Base-by-base conservation (phyloP, 164 flowering plant species). In the Vitis vinifera region DNA sequence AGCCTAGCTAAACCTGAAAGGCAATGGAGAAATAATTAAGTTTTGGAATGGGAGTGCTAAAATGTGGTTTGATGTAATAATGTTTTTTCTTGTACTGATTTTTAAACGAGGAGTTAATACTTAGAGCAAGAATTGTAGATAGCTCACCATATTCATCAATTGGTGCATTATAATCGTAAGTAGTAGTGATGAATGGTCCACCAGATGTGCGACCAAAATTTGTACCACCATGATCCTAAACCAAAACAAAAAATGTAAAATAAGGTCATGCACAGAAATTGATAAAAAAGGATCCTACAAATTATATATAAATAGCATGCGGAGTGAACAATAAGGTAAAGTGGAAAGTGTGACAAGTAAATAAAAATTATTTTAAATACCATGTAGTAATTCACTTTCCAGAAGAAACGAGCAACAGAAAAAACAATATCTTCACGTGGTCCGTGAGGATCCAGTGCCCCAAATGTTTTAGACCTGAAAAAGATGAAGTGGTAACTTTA, bases 131-230 rank as follows among this genome's bases (percentile, higher is more conserved):
- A 51, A 64, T 50, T 14, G 13, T 44, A 66, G 63, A 48, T 3
- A 44, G 16, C 80, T 72, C 55, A 96, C 99, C 99, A 75, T 96
- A 96, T 77, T 96, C 99, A 83, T 96, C 98, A 76, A 95, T 90
- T n/a, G 98, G 98, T 68, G 97, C 99, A 74, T 95, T 94, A 82
- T 95, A 95, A 74, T 95, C 99, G 74, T 91, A 95, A 80, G 97
- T 95, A 60, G 99, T 95, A 10, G 98, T 95, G 68, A 95, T 95
- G 78, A 95, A 95, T 66, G 98, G 99, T 57, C 99, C 98, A 3
- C 99, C 97, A 55, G 98, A 75, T 48, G 98, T 93, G 59, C 97
- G 97, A 15, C 99, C 99, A 81, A 17, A 17, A 17, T 17, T 17
- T 17, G 17, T 17, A 17, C 17, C 17, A 15, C 99, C 99, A 81